phyloP scores from a whole-genome alignment of 495 filamentous ascomycete genomes.

The Aspergillus haitiensis region DNA sequence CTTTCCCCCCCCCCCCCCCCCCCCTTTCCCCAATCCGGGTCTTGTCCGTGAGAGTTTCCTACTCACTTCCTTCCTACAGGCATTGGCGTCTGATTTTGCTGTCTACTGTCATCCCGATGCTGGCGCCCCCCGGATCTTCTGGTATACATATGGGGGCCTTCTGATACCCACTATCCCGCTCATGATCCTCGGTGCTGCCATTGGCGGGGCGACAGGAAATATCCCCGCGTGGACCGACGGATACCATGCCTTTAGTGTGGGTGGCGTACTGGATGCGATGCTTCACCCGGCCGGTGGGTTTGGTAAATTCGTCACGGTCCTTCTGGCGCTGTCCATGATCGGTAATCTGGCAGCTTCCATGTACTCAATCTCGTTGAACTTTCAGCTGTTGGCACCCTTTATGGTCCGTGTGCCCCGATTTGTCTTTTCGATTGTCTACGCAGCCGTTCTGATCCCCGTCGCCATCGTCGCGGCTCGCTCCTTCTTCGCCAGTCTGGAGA shows the following conservation, averaged over 20 bases:
- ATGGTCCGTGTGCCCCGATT: slow-evolving; percentile 51
- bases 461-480: slow-evolving; percentile 49
- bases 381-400: slow-evolving; percentile 52
- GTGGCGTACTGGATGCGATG: slow-evolving; percentile 56
- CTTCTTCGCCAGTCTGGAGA: slow-evolving; percentile 53
- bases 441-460: slow-evolving; percentile 52
- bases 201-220: slow-evolving; percentile 40
- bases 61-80: neutral
- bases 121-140: slow-evolving; percentile 11
- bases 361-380: slow-evolving; percentile 56
- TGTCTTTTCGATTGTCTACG: slow-evolving; percentile 49
- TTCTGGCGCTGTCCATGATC: slow-evolving; percentile 52
- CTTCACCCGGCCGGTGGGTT: slow-evolving; percentile 52
- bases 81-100: slow-evolving; percentile 16
- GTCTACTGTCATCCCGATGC: slow-evolving; percentile 14
- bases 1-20: too few species aligned
- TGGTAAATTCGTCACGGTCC: slow-evolving; percentile 55
- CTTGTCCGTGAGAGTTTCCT: too few species aligned
- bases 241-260: slow-evolving; percentile 48
- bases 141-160: slow-evolving; percentile 41
- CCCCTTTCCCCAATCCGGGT: too few species aligned
- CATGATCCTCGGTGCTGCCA: slow-evolving; percentile 56
- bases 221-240: slow-evolving; percentile 43
- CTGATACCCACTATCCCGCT: slow-evolving; percentile 48
- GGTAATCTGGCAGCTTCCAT: slow-evolving; percentile 47